Evolutionary conservation across 345 rosid genomes (phyloP).

Genomic region (Pugionium cornutum): DNA sequence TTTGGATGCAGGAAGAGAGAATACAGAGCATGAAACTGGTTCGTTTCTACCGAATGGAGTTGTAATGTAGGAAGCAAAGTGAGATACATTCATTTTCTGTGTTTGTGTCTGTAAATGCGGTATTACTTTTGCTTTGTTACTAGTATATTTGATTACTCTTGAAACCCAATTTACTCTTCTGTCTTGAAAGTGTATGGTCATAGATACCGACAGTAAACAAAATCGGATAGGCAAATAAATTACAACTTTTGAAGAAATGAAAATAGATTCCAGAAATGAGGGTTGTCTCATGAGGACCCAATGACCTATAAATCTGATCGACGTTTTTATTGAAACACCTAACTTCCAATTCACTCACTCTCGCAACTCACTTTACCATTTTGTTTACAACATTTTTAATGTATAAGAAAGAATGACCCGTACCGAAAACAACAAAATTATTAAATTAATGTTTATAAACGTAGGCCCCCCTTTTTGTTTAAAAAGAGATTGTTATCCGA

Average conservation of each 20-base stretch:
- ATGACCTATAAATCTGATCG: constrained; percentile 23
- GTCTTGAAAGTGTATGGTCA: no score
- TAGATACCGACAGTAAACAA: no score
- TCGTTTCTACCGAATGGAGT: constrained; percentile 62
- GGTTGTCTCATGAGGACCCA: background rate
- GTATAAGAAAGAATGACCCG: constrained; percentile 4
- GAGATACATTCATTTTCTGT: no score
- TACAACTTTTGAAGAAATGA: background rate
- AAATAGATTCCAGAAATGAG: constrained; percentile 19
- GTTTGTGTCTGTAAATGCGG: constrained; percentile 26
- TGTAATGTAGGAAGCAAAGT: background rate
- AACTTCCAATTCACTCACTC: background rate
- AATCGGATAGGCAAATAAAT: background rate
- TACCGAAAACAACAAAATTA: constrained; percentile 1
- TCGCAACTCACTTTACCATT: background rate
- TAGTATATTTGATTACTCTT: no score
- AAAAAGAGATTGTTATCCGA: constrained; percentile 21
- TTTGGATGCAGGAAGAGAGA: constrained; percentile 53
- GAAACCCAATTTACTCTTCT: no score
- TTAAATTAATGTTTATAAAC: background rate
- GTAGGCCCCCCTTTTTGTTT: constrained; percentile 9
- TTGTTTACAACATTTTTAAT: constrained; percentile 18
- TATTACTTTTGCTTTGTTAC: background rate
- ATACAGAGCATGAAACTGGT: constrained; percentile 56
- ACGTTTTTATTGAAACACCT: constrained; percentile 34